A percentile compares a stretch with the other conserved stretches of the same genome.
Evolutionary conservation across 192 early-diverging fungal species (phyloP).

Genomic region (Helicostylum pulchrum): DNA sequence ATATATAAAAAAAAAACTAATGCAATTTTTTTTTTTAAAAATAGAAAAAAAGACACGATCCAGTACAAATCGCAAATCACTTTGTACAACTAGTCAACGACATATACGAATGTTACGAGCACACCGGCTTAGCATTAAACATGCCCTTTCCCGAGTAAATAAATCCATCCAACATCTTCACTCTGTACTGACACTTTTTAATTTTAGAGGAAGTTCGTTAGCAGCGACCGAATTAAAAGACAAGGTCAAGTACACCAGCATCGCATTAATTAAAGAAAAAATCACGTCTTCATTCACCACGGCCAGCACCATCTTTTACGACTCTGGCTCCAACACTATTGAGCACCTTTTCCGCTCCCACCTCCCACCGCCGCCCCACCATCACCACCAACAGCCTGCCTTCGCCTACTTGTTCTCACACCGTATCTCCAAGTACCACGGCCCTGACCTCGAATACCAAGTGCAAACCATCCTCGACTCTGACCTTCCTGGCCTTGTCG

Average conservation of each 20-base stretch:
- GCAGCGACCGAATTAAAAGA: background rate
- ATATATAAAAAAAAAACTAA: no score
- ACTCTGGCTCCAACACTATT: background rate
- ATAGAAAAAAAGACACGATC: conserved; percentile 10
- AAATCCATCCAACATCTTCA: no score
- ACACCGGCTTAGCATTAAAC: conserved; percentile 7
- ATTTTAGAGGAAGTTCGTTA: background rate
- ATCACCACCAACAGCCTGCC: no score
- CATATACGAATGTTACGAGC: background rate
- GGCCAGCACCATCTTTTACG: background rate
- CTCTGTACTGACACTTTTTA: no score
- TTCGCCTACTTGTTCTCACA: background rate
- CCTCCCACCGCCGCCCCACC: no score
- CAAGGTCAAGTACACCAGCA: background rate
- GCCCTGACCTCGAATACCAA: background rate
- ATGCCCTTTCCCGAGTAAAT: conserved; percentile 18
- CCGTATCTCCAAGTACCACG: background rate
- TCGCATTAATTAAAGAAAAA: background rate
- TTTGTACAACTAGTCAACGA: background rate
- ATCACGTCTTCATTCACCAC: background rate
- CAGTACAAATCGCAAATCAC: background rate
- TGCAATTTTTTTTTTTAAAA: background rate
- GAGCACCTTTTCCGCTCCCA: background rate
- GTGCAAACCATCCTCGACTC: background rate
- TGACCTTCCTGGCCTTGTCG: conserved; percentile 4